These are phyloP conservation scores for Verticillium klebahnii DNA, from an alignment of 2,329 filamentous ascomycete species.

Conservation along the genomic window DNA sequence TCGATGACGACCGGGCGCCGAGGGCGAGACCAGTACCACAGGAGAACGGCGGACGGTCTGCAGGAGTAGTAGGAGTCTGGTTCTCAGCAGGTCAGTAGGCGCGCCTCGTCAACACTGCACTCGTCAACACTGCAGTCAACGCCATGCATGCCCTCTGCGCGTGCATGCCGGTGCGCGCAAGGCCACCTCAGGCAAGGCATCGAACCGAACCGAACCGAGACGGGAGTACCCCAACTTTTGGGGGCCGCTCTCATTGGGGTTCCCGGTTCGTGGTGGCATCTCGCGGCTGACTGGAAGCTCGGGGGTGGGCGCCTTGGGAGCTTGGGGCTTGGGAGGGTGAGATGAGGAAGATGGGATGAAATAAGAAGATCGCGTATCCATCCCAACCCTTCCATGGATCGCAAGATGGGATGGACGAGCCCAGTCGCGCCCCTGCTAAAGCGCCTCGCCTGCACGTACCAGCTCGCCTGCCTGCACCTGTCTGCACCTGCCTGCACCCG, in stretches of 20 bases:
- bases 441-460: conserved; percentile 1
- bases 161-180: too few species aligned
- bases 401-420: background rate
- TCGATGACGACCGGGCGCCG: background rate
- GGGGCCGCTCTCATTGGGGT: too few species aligned
- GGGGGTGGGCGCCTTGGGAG: background rate
- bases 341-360: conserved; percentile 1
- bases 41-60: too few species aligned
- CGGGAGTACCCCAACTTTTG: background rate
- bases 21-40: too few species aligned
- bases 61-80: too few species aligned
- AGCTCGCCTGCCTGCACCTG: background rate
- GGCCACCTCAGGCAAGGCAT: background rate
- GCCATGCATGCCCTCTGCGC: too few species aligned
- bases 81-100: too few species aligned
- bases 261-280: background rate
- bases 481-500: background rate
- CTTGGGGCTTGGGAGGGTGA: background rate
- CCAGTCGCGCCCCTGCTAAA: conserved; percentile 1
- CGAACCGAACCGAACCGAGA: background rate
- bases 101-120: too few species aligned
- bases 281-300: background rate
- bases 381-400: background rate
- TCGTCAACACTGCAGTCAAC: too few species aligned
- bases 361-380: background rate